phyloP scores from a whole-genome alignment of 2,329 filamentous ascomycete genomes.

The Microcera coccophila region DNA sequence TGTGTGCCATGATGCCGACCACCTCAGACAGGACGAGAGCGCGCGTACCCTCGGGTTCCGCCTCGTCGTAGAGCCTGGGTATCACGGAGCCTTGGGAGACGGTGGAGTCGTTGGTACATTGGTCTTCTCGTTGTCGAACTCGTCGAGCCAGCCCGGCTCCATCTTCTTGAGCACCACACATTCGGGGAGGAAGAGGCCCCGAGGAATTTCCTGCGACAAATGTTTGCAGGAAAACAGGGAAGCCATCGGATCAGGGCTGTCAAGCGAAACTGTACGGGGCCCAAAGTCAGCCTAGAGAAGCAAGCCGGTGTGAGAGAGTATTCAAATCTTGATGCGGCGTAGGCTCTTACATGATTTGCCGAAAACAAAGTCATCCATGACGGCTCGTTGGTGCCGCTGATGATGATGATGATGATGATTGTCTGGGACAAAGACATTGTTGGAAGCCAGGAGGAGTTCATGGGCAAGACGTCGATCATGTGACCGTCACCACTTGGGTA shows the following conservation, averaged over 20 bases:
- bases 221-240: neutral
- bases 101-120: conserved; percentile 14
- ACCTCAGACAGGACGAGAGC: conserved; percentile 23
- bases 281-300: too few relatives aligned
- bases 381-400: too few relatives aligned
- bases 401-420: too few relatives aligned
- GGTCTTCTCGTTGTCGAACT: conserved; percentile 23
- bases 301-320: too few relatives aligned
- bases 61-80: conserved; percentile 17
- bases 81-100: conserved; percentile 21
- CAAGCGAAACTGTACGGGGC: too few relatives aligned
- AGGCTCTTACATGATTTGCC: too few relatives aligned
- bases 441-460: too few relatives aligned
- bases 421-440: too few relatives aligned
- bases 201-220: neutral
- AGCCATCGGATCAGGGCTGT: neutral
- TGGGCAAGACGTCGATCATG: too few relatives aligned
- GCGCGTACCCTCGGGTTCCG: conserved; percentile 15
- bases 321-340: too few relatives aligned
- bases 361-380: too few relatives aligned
- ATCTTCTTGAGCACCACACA: conserved; percentile 18
- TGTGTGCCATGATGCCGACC: conserved; percentile 11
- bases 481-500: too few relatives aligned
- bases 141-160: conserved; percentile 22
- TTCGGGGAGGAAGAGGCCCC: conserved; percentile 2